Conservation (phyloP, 2,329 filamentous ascomycete genomes). For the Dothistroma pini region DNA sequence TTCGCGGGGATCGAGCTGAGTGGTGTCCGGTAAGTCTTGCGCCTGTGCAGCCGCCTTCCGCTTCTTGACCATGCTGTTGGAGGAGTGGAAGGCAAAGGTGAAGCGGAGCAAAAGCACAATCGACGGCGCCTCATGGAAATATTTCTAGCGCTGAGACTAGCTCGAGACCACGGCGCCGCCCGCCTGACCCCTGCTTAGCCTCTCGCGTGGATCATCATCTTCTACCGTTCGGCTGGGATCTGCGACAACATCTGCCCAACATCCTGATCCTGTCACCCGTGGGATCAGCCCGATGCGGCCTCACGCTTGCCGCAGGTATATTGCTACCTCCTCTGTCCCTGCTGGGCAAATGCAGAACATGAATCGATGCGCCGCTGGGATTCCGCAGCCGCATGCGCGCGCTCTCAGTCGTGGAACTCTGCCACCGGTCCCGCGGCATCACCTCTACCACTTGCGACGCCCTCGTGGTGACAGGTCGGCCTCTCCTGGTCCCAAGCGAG, state of each 20-base stretch:
- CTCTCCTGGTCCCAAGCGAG: background rate
- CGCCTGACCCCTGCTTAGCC: background rate
- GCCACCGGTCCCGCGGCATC: background rate
- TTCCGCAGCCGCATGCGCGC: background rate
- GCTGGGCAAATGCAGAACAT: background rate
- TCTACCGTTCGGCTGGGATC: background rate
- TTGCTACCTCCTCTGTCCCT: background rate
- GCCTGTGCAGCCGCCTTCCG: conserved; percentile 15
- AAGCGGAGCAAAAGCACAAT: background rate
- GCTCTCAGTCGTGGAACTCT: background rate
- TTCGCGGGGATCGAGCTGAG: conserved; percentile 19
- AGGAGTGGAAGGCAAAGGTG: background rate
- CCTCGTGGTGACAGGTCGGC: background rate
- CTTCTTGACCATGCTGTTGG: conserved; percentile 48
- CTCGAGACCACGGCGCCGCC: background rate
- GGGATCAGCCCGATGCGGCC: no score
- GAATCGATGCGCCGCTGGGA: background rate
- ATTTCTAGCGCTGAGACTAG: background rate
- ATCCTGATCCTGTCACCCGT: no score
- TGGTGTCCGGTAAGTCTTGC: conserved; percentile 5
- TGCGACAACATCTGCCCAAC: no score
- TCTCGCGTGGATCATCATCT: background rate
- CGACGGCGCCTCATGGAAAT: background rate
- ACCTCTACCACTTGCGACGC: background rate
- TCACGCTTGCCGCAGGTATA: background rate